phyloP scores from a whole-genome alignment of 2,329 filamentous ascomycete genomes.

The Colletotrichum limetticola region DNA sequence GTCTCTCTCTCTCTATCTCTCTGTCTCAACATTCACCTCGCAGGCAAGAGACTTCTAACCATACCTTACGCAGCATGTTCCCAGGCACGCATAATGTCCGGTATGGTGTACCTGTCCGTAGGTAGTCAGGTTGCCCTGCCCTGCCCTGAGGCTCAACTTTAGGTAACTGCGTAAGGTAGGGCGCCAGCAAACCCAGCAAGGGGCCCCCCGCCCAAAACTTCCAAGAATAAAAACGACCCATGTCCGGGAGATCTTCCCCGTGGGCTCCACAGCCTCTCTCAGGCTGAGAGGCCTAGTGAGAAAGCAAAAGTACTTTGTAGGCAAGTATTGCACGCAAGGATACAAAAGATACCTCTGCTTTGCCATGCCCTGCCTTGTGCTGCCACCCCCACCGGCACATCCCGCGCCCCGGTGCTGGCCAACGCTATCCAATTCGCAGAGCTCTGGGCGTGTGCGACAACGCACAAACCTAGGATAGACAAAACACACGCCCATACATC shows the following conservation, averaged over 20 bases:
- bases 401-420: neutral
- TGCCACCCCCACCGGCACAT: constrained; percentile 4
- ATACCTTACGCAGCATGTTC: neutral
- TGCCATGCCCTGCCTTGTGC: neutral
- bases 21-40: neutral
- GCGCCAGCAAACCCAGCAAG: too few species aligned
- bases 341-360: neutral
- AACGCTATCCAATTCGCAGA: constrained; percentile 15
- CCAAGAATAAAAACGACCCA: neutral
- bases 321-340: neutral
- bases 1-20: neutral
- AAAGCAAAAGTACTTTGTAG: neutral
- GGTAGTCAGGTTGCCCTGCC: neutral
- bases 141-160: neutral
- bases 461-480: neutral
- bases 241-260: constrained; percentile 32
- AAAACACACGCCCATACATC: neutral
- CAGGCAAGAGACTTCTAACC: neutral
- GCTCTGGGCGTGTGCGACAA: constrained; percentile 15
- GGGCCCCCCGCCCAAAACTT: too few species aligned
- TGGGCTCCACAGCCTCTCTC: constrained; percentile 11
- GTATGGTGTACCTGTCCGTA: neutral
- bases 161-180: neutral
- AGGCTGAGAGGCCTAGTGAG: too few species aligned
- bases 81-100: neutral